Percentiles rank a stretch among this genome's conserved stretches.
Conservation (phyloP, 441 rosid genomes). For the Brassica balearica region DNA sequence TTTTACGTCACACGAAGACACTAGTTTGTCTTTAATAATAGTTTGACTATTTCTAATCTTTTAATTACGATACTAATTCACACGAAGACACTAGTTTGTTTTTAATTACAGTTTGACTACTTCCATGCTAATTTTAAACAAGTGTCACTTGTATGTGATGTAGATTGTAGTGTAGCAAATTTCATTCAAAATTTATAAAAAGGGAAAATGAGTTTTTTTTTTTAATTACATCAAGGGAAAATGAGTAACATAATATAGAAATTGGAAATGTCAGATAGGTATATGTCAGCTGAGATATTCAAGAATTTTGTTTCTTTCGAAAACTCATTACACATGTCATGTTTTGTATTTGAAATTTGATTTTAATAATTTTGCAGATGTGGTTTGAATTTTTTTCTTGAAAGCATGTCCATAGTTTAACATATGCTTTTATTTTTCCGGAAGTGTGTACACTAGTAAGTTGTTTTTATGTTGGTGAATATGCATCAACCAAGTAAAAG, state of each 20-base stretch:
- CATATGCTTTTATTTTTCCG: too few relatives aligned
- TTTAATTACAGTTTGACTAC: neutral
- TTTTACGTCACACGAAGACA: neutral
- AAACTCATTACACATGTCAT: too few relatives aligned
- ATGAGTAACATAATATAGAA: neutral
- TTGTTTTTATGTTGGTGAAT: too few relatives aligned
- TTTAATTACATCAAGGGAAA: neutral
- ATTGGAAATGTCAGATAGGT: neutral
- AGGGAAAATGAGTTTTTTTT: neutral
- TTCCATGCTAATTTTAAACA: neutral
- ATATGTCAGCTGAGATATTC: too few relatives aligned
- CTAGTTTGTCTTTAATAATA: neutral
- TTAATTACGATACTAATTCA: neutral
- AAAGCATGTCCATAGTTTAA: too few relatives aligned
- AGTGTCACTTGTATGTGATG: neutral
- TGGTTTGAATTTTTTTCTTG: too few relatives aligned
- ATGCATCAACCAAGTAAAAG: too few relatives aligned
- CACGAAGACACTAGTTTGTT: neutral
- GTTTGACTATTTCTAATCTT: neutral
- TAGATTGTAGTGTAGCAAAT: neutral
- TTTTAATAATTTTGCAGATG: neutral
- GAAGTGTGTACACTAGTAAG: too few relatives aligned
- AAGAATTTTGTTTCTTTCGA: too few relatives aligned
- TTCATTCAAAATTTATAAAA: neutral
- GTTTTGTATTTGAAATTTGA: neutral